Evolutionary conservation across 1,284 basidiomycete species (phyloP).

Genomic region (Inonotus obliquus): DNA sequence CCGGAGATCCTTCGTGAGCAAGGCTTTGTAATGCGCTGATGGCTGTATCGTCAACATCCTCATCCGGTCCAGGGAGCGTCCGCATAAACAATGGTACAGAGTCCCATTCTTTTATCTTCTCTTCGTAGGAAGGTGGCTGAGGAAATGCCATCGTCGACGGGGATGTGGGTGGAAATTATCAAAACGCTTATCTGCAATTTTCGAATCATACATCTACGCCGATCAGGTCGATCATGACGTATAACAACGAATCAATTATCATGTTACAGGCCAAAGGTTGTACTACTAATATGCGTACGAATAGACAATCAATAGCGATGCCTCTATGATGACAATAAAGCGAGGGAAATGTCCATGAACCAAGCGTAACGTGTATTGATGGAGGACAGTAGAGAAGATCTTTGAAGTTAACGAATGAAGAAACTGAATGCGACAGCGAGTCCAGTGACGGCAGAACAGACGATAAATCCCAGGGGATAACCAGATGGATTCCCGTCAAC

Average conservation of each 20-base stretch:
- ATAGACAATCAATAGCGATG: neutral
- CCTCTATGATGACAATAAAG: neutral
- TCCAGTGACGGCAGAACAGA: slow-evolving; percentile 55
- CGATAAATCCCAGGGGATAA: slow-evolving; percentile 69
- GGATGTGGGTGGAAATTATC: neutral
- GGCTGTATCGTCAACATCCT: slow-evolving; percentile 56
- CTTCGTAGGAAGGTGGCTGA: slow-evolving; percentile 37
- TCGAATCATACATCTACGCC: neutral
- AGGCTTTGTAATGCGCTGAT: slow-evolving; percentile 85
- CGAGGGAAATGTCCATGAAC: neutral
- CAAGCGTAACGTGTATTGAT: neutral
- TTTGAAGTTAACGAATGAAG: slow-evolving; percentile 57
- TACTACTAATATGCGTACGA: neutral
- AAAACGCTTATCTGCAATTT: neutral
- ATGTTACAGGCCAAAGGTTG: neutral
- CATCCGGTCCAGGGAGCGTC: slow-evolving; percentile 61
- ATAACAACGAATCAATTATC: neutral
- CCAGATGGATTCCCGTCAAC: slow-evolving; percentile 63
- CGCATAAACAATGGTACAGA: slow-evolving; percentile 90
- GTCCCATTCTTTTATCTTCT: slow-evolving; percentile 50
- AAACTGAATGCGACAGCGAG: slow-evolving; percentile 66
- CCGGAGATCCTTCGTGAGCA: slow-evolving; percentile 85
- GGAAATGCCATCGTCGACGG: slow-evolving; percentile 8
- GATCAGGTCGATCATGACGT: neutral
- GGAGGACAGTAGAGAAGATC: neutral